A percentile compares a stretch with the other conserved stretches of the same genome.
phyloP scores from a whole-genome alignment of 306 rosid species.

The Mimosa bimucronata region DNA sequence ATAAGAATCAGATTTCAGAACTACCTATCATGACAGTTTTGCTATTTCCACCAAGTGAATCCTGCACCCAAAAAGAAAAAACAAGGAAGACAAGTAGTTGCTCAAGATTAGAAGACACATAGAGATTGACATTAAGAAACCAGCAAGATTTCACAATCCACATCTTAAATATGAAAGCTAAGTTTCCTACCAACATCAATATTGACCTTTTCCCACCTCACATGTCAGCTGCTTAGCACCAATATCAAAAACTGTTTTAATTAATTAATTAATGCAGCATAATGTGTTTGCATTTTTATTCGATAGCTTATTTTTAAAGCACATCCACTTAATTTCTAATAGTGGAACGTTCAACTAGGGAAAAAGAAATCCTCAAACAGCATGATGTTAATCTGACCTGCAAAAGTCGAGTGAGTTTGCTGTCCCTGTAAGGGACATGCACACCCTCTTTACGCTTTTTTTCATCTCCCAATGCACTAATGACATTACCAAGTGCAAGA shows the following conservation, averaged over 20 bases:
- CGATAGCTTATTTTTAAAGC: conserved; percentile 18
- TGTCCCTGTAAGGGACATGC: conserved; percentile 84
- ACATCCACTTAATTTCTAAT: neutral
- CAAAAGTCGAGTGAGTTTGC: conserved; percentile 90
- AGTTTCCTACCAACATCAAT: neutral
- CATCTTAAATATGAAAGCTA: conserved; percentile 9
- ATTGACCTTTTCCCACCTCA: neutral
- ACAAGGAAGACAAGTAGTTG: conserved; percentile 25
- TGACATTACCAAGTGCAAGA: conserved; percentile 91
- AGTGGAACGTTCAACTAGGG: neutral
- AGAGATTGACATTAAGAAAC: conserved; percentile 30
- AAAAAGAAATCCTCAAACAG: conserved; percentile 1
- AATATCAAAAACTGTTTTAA: conserved; percentile 15
- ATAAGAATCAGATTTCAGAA: conserved; percentile 32
- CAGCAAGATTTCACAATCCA: conserved; percentile 19
- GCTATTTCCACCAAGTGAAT: conserved; percentile 93
- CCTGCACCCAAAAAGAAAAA: conserved; percentile 53
- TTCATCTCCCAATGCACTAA: conserved; percentile 85
- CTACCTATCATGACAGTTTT: conserved; percentile 92
- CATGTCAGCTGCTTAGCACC: neutral
- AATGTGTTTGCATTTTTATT: conserved; percentile 11
- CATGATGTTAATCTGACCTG: conserved; percentile 61
- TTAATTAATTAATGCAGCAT: neutral
- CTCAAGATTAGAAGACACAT: conserved; percentile 39
- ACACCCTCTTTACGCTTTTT: conserved; percentile 82